Base-by-base conservation (phyloP, 805 yeast genomes). In the Kluyveromyces aestuarii region DNA sequence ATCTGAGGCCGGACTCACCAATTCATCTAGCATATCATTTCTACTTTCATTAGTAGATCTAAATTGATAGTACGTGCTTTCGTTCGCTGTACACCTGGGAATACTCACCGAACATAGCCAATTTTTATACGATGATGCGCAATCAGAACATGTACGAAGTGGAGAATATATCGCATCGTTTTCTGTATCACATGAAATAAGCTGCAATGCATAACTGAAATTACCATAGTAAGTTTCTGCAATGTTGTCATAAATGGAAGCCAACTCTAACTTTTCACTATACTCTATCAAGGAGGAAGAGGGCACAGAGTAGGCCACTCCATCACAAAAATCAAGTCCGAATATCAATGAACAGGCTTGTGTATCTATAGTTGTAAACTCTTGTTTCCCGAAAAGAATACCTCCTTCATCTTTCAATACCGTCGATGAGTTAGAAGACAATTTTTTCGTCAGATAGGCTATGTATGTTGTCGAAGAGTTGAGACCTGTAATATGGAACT, bases 61-160 rank as follows among this genome's bases (percentile, higher is more conserved):
- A 27, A 56, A 49, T 18, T 65, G 62, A 61, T 75, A 81, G 7
- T 76, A 77, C 0, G 72, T 56, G 8, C 67, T 51, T 7, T 75
- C 61, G 13, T 62, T 53, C 13, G 84, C 80, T 1, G 87, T 73
- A 58, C 99, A 91, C 30, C 97, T 71, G 0, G 98, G 98, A 6
- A 91, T 86, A 0, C 88, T 72, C 4, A 88, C 87, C 0, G 95
- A 74, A 67, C 99, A 91, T 17, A 93, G 73, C 99, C 99, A 91
- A 57, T 82, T 74, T 57, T 79, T 80, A 63, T 91, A 91, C 1
- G 90, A 74, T 1, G 62, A 54, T 1, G 75, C 73, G 62, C 99
- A 91, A 58, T 87, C 81, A 13, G 70, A 73, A 60, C 99, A 91
- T 0, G 83, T 72, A 37, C 79, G 64, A 21, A 91, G 59, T 9